Percentiles rank a stretch among this genome's conserved stretches.
phyloP scores from a whole-genome alignment of 352 stramenopile genomes.

The Pythium periplocum region DNA sequence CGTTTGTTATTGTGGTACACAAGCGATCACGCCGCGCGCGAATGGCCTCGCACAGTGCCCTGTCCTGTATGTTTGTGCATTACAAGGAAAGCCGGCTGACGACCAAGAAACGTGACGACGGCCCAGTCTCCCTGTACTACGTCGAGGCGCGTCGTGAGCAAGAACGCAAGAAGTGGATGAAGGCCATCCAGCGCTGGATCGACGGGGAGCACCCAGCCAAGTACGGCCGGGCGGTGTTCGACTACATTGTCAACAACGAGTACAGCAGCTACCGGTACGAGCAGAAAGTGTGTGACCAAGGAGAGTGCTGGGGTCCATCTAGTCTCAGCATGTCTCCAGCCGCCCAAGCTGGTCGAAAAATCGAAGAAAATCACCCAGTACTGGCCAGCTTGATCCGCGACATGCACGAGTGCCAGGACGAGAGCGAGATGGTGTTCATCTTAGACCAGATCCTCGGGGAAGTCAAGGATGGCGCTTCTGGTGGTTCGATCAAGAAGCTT shows the following conservation, averaged over 20 bases:
- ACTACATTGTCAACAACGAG: slow-evolving; percentile 75
- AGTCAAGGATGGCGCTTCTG: slow-evolving; percentile 58
- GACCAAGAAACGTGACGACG: slow-evolving; percentile 29
- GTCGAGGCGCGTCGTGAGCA: slow-evolving; percentile 54
- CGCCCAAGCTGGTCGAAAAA: slow-evolving; percentile 38
- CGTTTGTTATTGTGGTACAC: slow-evolving; percentile 55
- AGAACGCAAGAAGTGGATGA: slow-evolving; percentile 71
- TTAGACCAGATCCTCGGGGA: slow-evolving; percentile 77
- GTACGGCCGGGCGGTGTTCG: slow-evolving; percentile 50
- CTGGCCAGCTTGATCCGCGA: slow-evolving; percentile 73
- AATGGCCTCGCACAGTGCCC: slow-evolving; percentile 14
- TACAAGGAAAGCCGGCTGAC: slow-evolving; percentile 57
- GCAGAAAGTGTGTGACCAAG: slow-evolving; percentile 37
- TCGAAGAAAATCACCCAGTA: slow-evolving; percentile 70
- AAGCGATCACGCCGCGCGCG: slow-evolving; percentile 35
- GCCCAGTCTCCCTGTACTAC: slow-evolving; percentile 57
- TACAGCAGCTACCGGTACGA: slow-evolving; percentile 61
- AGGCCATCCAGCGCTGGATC: slow-evolving; percentile 66
- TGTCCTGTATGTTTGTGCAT: slow-evolving; percentile 44
- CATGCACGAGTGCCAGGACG: slow-evolving; percentile 63
- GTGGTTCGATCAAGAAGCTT: slow-evolving; percentile 67
- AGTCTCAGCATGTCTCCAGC: slow-evolving; percentile 30
- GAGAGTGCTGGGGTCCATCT: slow-evolving; percentile 7
- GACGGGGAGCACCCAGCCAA: slow-evolving; percentile 48
- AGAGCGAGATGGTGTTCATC: slow-evolving; percentile 83